A percentile compares a stretch with the other conserved stretches of the same genome.
phyloP scores from a whole-genome alignment of 257 asterid genomes.

The Capsicum baccatum region DNA sequence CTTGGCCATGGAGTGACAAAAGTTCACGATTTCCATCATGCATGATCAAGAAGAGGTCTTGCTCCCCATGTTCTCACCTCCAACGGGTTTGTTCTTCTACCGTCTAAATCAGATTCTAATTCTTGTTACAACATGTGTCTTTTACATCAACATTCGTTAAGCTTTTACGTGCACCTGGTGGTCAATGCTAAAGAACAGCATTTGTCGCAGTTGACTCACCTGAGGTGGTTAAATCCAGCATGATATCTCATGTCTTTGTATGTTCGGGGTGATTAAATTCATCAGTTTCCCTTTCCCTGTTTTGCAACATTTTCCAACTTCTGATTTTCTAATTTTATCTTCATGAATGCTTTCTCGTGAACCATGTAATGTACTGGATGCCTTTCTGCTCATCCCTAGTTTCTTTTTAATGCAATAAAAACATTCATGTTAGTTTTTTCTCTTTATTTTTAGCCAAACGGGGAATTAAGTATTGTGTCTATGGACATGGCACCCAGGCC shows the following conservation, averaged over 20 bases:
- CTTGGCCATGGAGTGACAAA: slow-evolving; percentile 40
- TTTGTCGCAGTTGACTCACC: slow-evolving; percentile 68
- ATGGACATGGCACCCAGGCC: neutral
- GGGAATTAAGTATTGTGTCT: neutral
- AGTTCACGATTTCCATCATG: slow-evolving; percentile 31
- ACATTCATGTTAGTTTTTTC: neutral
- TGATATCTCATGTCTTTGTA: slow-evolving; percentile 44
- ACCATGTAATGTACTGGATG: neutral
- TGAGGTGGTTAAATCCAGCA: slow-evolving; percentile 70
- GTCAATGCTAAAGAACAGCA: slow-evolving; percentile 56
- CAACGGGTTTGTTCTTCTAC: slow-evolving; percentile 22
- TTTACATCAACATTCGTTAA: slow-evolving; percentile 17
- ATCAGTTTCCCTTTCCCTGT: neutral
- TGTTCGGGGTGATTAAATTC: slow-evolving; percentile 35
- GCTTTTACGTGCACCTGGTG: slow-evolving; percentile 73
- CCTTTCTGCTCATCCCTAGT: neutral
- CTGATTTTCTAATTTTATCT: slow-evolving; percentile 9
- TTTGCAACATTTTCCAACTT: slow-evolving; percentile 16
- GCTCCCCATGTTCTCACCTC: slow-evolving; percentile 29
- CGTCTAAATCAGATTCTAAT: slow-evolving; percentile 32
- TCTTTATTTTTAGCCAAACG: neutral
- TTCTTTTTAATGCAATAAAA: slow-evolving; percentile 9
- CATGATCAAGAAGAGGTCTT: slow-evolving; percentile 36
- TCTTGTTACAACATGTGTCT: slow-evolving; percentile 34
- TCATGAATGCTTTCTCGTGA: neutral